phyloP scores from a whole-genome alignment of 2,329 filamentous ascomycete species.

The Phaeoacremonium minimum region DNA sequence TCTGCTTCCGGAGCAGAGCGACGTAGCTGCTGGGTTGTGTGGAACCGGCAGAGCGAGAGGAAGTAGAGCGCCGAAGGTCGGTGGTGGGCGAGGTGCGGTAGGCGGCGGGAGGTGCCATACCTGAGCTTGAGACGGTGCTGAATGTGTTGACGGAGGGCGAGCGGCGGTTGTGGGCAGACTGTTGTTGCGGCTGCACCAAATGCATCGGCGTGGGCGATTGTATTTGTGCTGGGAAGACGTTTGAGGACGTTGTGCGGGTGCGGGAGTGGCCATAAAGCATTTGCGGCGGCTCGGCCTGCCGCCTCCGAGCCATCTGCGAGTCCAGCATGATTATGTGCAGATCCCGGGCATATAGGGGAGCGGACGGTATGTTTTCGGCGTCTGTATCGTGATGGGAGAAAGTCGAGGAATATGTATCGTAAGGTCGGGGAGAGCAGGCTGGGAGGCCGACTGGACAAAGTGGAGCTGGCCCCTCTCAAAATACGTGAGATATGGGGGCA shows the following conservation, averaged over 20 bases:
- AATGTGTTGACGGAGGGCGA: constrained; percentile 65
- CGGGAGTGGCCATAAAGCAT: constrained; percentile 45
- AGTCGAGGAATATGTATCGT: too few relatives aligned
- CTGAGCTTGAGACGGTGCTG: constrained; percentile 60
- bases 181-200: constrained; percentile 24
- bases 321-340: too few relatives aligned
- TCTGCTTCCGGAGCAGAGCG: constrained; percentile 91
- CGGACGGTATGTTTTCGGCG: too few relatives aligned
- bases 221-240: constrained; percentile 35
- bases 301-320: constrained; percentile 22
- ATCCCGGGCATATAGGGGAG: too few relatives aligned
- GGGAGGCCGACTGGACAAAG: too few relatives aligned
- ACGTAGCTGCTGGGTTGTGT: constrained; percentile 76
- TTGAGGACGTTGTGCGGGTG: constrained; percentile 54
- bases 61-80: constrained; percentile 72
- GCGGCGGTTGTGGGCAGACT: constrained; percentile 40
- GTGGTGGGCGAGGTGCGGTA: constrained; percentile 51
- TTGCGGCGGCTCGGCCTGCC: constrained; percentile 15
- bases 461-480: too few relatives aligned
- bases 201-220: constrained; percentile 22
- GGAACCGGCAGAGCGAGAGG: constrained; percentile 65
- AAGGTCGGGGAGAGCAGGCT: too few relatives aligned
- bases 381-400: too few relatives aligned
- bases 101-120: constrained; percentile 45
- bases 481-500: too few relatives aligned